Evolutionary conservation across 1,139 yeast species (phyloP), one percentile per base, ranked within the genome.

Genomic region (Blastobotrys serpentis): DNA sequence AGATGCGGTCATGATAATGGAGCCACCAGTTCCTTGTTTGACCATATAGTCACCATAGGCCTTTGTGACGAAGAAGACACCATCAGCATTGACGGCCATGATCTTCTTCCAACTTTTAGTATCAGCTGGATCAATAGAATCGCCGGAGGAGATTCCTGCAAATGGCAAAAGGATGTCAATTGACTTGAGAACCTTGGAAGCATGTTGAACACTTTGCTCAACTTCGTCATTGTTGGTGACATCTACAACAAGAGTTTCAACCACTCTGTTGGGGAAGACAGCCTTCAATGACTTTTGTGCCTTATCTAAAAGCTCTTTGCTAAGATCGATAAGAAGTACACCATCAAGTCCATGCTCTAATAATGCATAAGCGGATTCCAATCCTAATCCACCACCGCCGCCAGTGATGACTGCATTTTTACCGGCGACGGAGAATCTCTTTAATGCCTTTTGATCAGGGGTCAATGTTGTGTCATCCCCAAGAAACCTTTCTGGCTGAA

Each of bases 51-150:
- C 44, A 8, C 50, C 50, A 37, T 40, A 48, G 18, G 51, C 50
- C 32, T 47, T 52, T n/a, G 53, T 48, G n/a, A 16, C 50, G 52
- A 43, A 51, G 37, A n/a, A 51, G 14, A 34, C 54, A 45, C 52
- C 52, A 34, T 47, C 48, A 18, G 38, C 29, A 21, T 46, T 44
- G 41, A 48, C 50, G 32, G 23, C 49, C 47, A 50, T 45, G 16
- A 46, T 30, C 18, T 48, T 42, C 40, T 42, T 30, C 45, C 45
- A 42, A 14, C 21, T 8, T 8, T 33, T n/a, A 16, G 33, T 21
- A 17, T 42, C 45, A 7, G 33, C 26, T 3, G 30, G 19, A 13
- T 21, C 42, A 4, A 10, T 10, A 4, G 13, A 6, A 3, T 23
- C 43, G 11, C n/a, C 32, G 11, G 22, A 42, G 10, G 38, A 48